phyloP scores from a whole-genome alignment of 2,329 filamentous ascomycete genomes.

The Penicillium sumatraense region DNA sequence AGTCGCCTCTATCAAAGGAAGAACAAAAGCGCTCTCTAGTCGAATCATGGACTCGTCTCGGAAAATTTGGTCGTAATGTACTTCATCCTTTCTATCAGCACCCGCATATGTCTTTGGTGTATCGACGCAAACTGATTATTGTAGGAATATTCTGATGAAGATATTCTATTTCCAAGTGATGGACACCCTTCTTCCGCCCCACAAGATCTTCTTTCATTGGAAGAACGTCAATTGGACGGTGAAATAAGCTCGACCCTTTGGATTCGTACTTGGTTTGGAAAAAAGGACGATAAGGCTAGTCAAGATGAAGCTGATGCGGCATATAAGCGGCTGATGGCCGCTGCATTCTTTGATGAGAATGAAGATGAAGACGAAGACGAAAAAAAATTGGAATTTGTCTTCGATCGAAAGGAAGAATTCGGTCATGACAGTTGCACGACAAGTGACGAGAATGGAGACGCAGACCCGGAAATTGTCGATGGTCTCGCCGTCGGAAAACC shows the following conservation, averaged over 20 bases:
- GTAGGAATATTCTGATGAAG: background rate
- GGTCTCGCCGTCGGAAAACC: conserved; percentile 16
- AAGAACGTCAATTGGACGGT: conserved; percentile 12
- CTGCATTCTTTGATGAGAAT: background rate
- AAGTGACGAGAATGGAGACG: background rate
- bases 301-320: conserved; percentile 15
- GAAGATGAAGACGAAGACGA: background rate
- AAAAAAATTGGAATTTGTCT: background rate
- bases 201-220: conserved; percentile 13
- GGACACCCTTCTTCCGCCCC: conserved; percentile 10
- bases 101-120: too few species aligned
- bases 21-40: conserved; percentile 19
- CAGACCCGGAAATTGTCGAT: conserved; percentile 9
- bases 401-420: conserved; percentile 1
- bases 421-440: background rate
- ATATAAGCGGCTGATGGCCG: conserved; percentile 9
- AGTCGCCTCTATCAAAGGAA: conserved; percentile 12
- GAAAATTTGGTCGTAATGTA: conserved; percentile 21
- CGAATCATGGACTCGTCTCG: conserved; percentile 19
- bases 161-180: background rate
- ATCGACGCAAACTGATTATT: background rate
- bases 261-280: conserved; percentile 24
- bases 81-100: too few species aligned
- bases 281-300: conserved; percentile 7
- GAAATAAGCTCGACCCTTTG: conserved; percentile 10